A percentile compares a stretch with the other conserved stretches of the same genome.
These are phyloP conservation scores for Yarrowia divulgata DNA, from an alignment of 805 yeast genomes.

Conservation along the genomic window DNA sequence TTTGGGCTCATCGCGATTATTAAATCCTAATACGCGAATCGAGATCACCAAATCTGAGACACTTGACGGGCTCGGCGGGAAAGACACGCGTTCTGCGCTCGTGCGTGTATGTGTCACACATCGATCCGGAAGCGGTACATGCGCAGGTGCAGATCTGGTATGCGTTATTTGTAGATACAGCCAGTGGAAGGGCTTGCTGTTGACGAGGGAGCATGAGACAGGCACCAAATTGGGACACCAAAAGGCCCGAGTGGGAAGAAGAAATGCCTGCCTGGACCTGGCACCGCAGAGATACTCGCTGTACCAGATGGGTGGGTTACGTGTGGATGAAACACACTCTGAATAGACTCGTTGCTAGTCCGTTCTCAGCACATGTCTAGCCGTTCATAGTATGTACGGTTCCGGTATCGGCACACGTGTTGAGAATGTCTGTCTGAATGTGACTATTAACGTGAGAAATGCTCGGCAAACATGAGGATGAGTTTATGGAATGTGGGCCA, in stretches of 20 bases:
- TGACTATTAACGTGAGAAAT: background rate
- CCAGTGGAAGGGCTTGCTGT: background rate
- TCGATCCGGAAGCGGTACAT: conserved; percentile 9
- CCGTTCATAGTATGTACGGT: background rate
- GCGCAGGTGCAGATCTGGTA: conserved; percentile 8
- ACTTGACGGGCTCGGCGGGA: background rate
- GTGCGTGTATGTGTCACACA: background rate
- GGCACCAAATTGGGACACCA: background rate
- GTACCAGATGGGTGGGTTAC: background rate
- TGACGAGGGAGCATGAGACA: background rate
- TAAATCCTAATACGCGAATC: conserved; percentile 30
- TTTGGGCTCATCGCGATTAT: conserved; percentile 4
- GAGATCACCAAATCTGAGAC: conserved; percentile 27
- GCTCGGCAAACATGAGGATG: background rate
- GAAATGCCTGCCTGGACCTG: background rate
- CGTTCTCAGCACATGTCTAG: background rate
- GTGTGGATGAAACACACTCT: background rate
- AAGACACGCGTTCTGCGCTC: background rate
- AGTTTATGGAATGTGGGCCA: background rate
- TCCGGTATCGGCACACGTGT: background rate
- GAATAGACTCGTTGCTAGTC: background rate
- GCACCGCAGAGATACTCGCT: background rate
- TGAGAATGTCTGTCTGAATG: background rate
- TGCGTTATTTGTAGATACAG: background rate
- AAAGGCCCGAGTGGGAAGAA: background rate